Evolutionary conservation across 2,329 filamentous ascomycete genomes (phyloP), one percentile per base, ranked within the genome.

Genomic region (Exophiala xenobiotica): DNA sequence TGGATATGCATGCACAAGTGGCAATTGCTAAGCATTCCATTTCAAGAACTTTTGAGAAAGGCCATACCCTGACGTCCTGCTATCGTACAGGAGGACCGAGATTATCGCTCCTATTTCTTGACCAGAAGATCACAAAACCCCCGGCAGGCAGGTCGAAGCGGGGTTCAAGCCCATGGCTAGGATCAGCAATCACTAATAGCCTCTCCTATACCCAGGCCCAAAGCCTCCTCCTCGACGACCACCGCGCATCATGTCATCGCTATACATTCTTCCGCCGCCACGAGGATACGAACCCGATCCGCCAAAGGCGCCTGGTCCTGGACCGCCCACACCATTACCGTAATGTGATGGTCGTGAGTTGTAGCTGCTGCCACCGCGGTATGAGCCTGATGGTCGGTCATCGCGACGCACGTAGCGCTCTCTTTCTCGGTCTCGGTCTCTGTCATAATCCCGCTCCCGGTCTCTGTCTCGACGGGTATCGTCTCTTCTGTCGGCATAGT

Each of bases 171-270:
- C 9, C n/a, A 35, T 22, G 16, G 27, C 9, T 3, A 1, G n/a
- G 16, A 11, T 14, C 5, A 14, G 9, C 29, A 5, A 57, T 38
- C 27, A 43, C 50, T 53, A 57, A 43, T 53, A 57, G 24, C 54
- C 54, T 42, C 56, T 50, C 19, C 53, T 41, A 35, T 54, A 56
- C 14, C 51, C 79, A 69, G 65, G 69, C 74, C 35, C 80, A 22
- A 40, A 40, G 83, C 67, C 79, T 81, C 61, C 65, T 82, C 54
- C 83, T 82, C 70, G 75, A 72, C 62, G 80, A 82, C 69, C 72
- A 76, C 49, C 83, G 82, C 76, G 83, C 51, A 52, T 56, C 42
- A 47, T 41, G 27, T 56, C 53, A 40, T 53, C 53, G 45, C 48
- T 46, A 48, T 57, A 55, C 48, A 52, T 49, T 9, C 54, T 31